phyloP scores from a whole-genome alignment of 2,329 filamentous ascomycete species.

The Herpotrichia juniperi region DNA sequence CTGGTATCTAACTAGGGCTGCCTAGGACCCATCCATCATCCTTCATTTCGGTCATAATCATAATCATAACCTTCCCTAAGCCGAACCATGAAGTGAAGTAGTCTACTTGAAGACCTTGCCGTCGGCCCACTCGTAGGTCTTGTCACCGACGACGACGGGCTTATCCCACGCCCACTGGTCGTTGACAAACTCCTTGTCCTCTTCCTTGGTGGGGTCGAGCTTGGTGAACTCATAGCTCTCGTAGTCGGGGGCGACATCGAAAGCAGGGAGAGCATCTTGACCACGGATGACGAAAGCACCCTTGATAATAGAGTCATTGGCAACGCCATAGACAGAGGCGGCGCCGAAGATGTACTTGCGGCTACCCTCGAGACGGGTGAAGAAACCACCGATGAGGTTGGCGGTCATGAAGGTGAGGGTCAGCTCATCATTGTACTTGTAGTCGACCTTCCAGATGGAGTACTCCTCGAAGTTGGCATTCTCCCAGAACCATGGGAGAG shows the following conservation, averaged over 20 bases:
- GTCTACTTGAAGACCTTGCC: constrained; percentile 99
- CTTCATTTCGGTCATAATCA: constrained; percentile 26
- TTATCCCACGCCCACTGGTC: constrained; percentile 93
- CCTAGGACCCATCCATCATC: constrained; percentile 21
- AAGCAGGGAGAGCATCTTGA: constrained; percentile 82
- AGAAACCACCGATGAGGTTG: constrained; percentile 98
- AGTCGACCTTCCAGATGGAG: constrained; percentile 91
- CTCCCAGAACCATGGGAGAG: constrained; percentile 98
- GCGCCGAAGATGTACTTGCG: constrained; percentile 98
- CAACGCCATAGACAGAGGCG: constrained; percentile 84
- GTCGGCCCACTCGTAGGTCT: constrained; percentile 85
- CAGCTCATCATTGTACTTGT: constrained; percentile 99
- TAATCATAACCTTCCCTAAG: constrained; percentile 10
- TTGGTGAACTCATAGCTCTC: constrained; percentile 97
- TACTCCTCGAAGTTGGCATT: constrained; percentile 93
- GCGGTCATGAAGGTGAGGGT: constrained; percentile 98
- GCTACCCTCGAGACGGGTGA: constrained; percentile 92
- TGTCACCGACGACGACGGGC: constrained; percentile 78
- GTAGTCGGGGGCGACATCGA: constrained; percentile 95
- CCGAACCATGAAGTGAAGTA: not conserved
- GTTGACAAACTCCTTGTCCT: constrained; percentile 85
- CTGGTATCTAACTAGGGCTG: constrained; percentile 1
- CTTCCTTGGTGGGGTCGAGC: constrained; percentile 85
- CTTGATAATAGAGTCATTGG: constrained; percentile 88
- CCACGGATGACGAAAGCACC: constrained; percentile 96